Evolutionary conservation across 345 rosid species (phyloP), one percentile per base, ranked within the genome.

Genomic region (Kernera saxatilis): DNA sequence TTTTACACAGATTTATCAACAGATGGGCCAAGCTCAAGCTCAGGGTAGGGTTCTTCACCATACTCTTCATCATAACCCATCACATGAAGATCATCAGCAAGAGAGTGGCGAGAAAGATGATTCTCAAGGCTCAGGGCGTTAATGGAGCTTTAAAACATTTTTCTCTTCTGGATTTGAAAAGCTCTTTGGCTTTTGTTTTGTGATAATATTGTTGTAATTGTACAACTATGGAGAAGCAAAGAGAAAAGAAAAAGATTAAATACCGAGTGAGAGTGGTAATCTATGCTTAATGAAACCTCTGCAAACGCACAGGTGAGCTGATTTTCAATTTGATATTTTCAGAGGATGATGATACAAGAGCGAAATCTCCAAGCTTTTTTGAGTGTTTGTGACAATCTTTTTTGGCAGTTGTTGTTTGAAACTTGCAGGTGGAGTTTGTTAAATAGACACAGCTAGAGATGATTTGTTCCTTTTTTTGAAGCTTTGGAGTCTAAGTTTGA

Each of bases 91-190:
- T 53, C 83, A 77, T 39, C 80, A 80, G 62, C 85, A 82, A 48
- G 84, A 82, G 71, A 68, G 82, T 64, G 79, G 80, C 73, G 69
- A 85, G 70, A 85, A 90, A 64, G 97, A 90, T 82, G 90, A 92
- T 70, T 90, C 98, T 64, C 95, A 85, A 82, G 97, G 85, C 26
- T 92, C 95, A n/a, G 93, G 86, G 53, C 93, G 83, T 83, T 89
- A 62, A 79, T n/a, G 43, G 2, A 5, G 32, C 8, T 23, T 58
- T 62, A 11, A 19, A 46, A 2, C 6, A 50, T 64, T 29, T 69
- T 77, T 70, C 68, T 43, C 67, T 66, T 70, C 9, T 54, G 49
- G 56, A 55, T 67, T 67, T 67, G 59, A 67, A 70, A 77, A 81
- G 66, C 82, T 64, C n/a, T 75, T 41, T 71, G 81, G 69, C 76